Evolutionary conservation across 2,329 filamentous ascomycete genomes (phyloP), one percentile per base, ranked within the genome.

Genomic region (Ilyonectria sp.): DNA sequence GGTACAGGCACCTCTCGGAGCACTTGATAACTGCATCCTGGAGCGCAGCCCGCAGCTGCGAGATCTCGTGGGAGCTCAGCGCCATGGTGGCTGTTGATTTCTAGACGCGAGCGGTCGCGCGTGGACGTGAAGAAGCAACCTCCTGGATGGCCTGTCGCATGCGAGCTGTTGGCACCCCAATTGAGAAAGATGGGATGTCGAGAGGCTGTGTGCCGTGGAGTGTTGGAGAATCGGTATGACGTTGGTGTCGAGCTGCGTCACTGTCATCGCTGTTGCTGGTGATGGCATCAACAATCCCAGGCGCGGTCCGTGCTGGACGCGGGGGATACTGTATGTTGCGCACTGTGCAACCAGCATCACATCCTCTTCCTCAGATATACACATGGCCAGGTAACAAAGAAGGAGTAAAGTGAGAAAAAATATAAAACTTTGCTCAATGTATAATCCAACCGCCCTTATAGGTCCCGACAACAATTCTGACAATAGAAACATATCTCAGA

Each of bases 1-100:
- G 95, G 78, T 98, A 98, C 13, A 99, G 88, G 80, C 96, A 97
- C 79, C 96, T 87, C 79, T 99, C 96, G 1, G 94, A 97, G 83
- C 95, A 98, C 78, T 94, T 94, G 26, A 96, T 87, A 3, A 96
- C 92, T 33, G 95, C 94, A 76, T 94, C 92, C 79, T 97, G 94
- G 49, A 98, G 86, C 37, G 93, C 90, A 43, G 87, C 87, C 76
- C 92, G 90, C 68, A 97, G 85, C 77, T 94, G 91, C 57, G 84
- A 82, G 50, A 86, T 84, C 68, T 91, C 89, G 69, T 86, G 83
- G 60, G 86, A 82, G 65, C 84, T 89, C 67, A 91, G 83, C 65
- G 83, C 81, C 88, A 90, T 90, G 46, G 67, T 71, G 65, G 59
- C 46, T 89, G 52, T 67, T 72, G 68, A 67, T 66, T 61, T 70